A percentile compares a stretch with the other conserved stretches of the same genome.
Conservation (phyloP, 2,329 filamentous ascomycete species). For the Huntiella omanensis region DNA sequence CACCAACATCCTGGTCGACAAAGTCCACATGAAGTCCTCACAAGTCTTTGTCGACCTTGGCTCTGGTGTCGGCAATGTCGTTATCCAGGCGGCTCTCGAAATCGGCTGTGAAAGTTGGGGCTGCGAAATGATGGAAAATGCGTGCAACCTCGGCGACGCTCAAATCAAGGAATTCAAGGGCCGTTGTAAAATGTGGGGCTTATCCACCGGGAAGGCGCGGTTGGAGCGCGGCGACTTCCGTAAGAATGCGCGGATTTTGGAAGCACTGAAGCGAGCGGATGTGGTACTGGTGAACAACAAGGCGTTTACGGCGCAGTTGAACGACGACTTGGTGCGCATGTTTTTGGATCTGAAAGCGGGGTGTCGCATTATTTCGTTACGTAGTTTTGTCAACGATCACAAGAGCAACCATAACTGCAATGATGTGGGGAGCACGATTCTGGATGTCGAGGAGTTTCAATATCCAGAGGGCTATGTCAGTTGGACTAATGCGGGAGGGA, state of each 20-base stretch:
- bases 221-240: slow-evolving; percentile 75
- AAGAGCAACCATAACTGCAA: slow-evolving; percentile 62
- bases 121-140: slow-evolving; percentile 88
- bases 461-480: slow-evolving; percentile 62
- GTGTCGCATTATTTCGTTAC: slow-evolving; percentile 76
- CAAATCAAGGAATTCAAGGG: slow-evolving; percentile 70
- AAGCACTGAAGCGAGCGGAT: slow-evolving; percentile 65
- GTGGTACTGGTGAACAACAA: slow-evolving; percentile 98
- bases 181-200: slow-evolving; percentile 78
- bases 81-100: slow-evolving; percentile 81
- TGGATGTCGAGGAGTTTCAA: slow-evolving; percentile 49
- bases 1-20: slow-evolving; percentile 57
- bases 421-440: slow-evolving; percentile 63
- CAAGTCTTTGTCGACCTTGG: slow-evolving; percentile 89
- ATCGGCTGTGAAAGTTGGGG: slow-evolving; percentile 90
- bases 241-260: slow-evolving; percentile 47
- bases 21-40: slow-evolving; percentile 58
- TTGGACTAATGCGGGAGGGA: slow-evolving; percentile 71
- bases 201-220: slow-evolving; percentile 59
- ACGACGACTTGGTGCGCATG: slow-evolving; percentile 67
- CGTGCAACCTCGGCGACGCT: slow-evolving; percentile 59
- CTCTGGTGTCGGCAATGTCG: slow-evolving; percentile 90
- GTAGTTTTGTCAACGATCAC: slow-evolving; percentile 70
- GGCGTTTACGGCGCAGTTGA: slow-evolving; percentile 75
- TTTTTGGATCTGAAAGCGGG: slow-evolving; percentile 88